A percentile compares a stretch with the other conserved stretches of the same genome.
phyloP scores from a whole-genome alignment of 495 filamentous ascomycete species.

The Chaetomium cochliodes region DNA sequence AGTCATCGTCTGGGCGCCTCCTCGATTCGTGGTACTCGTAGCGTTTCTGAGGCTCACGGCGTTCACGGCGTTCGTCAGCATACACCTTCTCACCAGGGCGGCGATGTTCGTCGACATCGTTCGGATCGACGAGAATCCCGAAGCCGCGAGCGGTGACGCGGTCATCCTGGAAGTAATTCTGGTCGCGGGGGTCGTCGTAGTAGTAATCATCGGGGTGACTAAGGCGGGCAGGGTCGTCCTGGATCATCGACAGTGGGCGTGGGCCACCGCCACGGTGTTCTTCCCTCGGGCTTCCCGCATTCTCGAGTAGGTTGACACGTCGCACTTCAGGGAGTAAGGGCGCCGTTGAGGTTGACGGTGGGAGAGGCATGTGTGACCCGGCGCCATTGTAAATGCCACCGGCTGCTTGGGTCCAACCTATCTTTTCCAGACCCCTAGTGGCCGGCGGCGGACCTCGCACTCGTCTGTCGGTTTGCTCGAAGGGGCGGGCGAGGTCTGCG shows the following conservation, averaged over 20 bases:
- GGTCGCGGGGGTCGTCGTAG: slow-evolving; percentile 38
- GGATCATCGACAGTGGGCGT: slow-evolving; percentile 50
- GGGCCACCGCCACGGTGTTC: slow-evolving; percentile 35
- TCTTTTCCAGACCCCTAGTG: slow-evolving; percentile 61
- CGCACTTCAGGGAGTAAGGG: slow-evolving; percentile 41
- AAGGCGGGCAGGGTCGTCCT: slow-evolving; percentile 40
- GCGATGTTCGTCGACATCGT: slow-evolving; percentile 33
- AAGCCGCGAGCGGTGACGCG: slow-evolving; percentile 44
- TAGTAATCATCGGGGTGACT: slow-evolving; percentile 47
- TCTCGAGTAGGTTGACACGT: slow-evolving; percentile 32
- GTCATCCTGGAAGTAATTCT: slow-evolving; percentile 40
- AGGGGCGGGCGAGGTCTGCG: slow-evolving; percentile 53
- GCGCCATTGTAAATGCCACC: slow-evolving; percentile 48
- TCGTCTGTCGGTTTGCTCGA: slow-evolving; percentile 38
- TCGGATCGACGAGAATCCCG: slow-evolving; percentile 44
- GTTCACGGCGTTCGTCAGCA: slow-evolving; percentile 42
- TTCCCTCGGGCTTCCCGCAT: slow-evolving; percentile 34
- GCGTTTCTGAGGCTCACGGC: slow-evolving; percentile 28
- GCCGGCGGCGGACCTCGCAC: slow-evolving; percentile 60
- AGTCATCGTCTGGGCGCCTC: slow-evolving; percentile 41
- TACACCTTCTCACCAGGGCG: slow-evolving; percentile 31
- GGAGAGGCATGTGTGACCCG: slow-evolving; percentile 45
- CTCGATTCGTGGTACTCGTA: slow-evolving; percentile 35
- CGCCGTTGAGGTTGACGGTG: slow-evolving; percentile 28
- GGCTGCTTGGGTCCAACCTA: slow-evolving; percentile 39